phyloP scores from a whole-genome alignment of 441 rosid species.

The Euphorbia corollata region DNA sequence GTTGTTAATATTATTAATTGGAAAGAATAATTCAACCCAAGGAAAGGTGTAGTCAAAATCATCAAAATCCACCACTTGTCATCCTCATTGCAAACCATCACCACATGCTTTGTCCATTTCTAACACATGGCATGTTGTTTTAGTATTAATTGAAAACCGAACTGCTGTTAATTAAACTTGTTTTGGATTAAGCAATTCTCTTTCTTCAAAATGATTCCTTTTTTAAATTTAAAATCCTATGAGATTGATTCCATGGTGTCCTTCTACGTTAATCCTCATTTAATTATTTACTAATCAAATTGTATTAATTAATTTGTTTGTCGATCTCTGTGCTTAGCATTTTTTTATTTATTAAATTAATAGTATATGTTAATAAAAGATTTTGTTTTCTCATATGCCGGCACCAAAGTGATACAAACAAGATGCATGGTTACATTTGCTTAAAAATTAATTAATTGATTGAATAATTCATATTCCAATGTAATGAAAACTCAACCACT shows the following conservation, averaged over 20 bases:
- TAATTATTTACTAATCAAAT: constrained; percentile 14
- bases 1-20: background rate
- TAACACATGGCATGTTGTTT: constrained; percentile 14
- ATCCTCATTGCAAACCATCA: constrained; percentile 22
- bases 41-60: constrained; percentile 11
- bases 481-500: constrained; percentile 3
- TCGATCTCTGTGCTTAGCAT: constrained; percentile 15
- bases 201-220: constrained; percentile 40
- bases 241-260: constrained; percentile 24
- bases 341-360: background rate
- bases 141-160: too few relatives aligned
- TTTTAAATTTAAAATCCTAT: constrained; percentile 21
- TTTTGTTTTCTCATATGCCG: constrained; percentile 21
- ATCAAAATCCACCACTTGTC: constrained; percentile 17
- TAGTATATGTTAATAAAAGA: background rate
- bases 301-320: constrained; percentile 4
- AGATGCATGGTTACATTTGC: constrained; percentile 21
- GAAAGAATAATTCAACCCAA: background rate
- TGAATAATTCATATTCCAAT: background rate
- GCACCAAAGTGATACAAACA: constrained; percentile 21
- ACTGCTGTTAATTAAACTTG: background rate
- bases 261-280: constrained; percentile 21
- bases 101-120: constrained; percentile 26
- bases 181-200: background rate
- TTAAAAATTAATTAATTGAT: constrained; percentile 14